Evolutionary conservation across 2,329 filamentous ascomycete genomes (phyloP), one percentile per base, ranked within the genome.

Genomic region (Phialemonium atrogriseum): DNA sequence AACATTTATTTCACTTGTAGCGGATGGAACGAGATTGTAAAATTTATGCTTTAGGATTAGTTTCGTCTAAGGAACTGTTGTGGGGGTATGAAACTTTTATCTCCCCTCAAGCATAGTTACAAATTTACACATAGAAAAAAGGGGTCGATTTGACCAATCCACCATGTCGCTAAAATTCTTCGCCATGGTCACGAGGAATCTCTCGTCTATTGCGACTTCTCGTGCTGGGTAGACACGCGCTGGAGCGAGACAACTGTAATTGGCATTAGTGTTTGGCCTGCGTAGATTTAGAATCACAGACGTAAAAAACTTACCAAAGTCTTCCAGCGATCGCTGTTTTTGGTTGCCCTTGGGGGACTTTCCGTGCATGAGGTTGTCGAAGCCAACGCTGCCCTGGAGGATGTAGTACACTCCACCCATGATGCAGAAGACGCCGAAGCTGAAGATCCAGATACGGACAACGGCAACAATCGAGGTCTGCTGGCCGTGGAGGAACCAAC

Each of bases 281-380:
- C 4, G 1, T 17, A 18, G 3, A 13, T 13, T 4, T 28, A 6
- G 7, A 10, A 16, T 17, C 12, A 15, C 14, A n/a, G 23, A 14
- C 5, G 7, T n/a, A n/a, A n/a, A 37, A 40, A 45, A 70, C 79
- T 73, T 77, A 86, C 81, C 78, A 52, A 94, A 93, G 66, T 94
- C 85, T 68, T 94, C 86, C 42, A 89, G 71, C 27, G 80, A 84
- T 48, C 84, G 73, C 65, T 89, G 84, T 72, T 85, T 88, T 61
- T 80, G 72, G 62, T 77, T 80, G 59, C 80, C 78, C 71, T 87
- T 86, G 45, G 77, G 76, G 41, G 78, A 82, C 68, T 88, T 88
- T 55, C 85, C 84, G 64, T 94, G 85, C 83, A 94, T 91, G 42
- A 94, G 70, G 66, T 91, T 89, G 63, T 94, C 84, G 59, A 94